Evolutionary conservation across 2,329 filamentous ascomycete species (phyloP).

Genomic region (Trichoderma citrinoviride): DNA sequence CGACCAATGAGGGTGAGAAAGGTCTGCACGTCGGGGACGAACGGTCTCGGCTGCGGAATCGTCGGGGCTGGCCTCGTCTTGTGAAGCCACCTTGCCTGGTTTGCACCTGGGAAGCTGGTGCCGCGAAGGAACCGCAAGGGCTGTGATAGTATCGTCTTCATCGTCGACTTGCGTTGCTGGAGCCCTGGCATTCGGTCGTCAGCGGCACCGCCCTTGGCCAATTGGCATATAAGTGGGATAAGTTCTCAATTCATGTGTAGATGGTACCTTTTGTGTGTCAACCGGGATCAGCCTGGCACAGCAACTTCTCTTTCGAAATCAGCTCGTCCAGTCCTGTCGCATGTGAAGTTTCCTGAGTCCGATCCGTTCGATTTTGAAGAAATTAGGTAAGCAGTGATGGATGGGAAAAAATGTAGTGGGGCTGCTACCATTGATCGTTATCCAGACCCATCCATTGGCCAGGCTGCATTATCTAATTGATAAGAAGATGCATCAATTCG

Average conservation of each 20-base stretch:
- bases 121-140: conserved; percentile 34
- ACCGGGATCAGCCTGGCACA: not conserved
- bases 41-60: conserved; percentile 72
- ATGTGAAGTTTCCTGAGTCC: conserved; percentile 4
- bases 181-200: not conserved
- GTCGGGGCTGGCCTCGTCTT: conserved; percentile 39
- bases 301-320: not conserved
- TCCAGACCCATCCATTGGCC: not conserved
- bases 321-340: not conserved
- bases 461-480: not conserved
- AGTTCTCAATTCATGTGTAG: too few species aligned
- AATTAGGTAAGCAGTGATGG: conserved; percentile 37
- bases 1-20: conserved; percentile 93
- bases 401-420: conserved; percentile 4
- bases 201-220: not conserved
- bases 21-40: conserved; percentile 79
- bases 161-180: conserved; percentile 24
- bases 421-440: not conserved
- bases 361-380: conserved; percentile 13
- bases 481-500: not conserved
- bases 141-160: conserved; percentile 36
- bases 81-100: conserved; percentile 46
- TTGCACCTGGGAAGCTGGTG: conserved; percentile 33
- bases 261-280: not conserved
- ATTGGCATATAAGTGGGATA: not conserved